Percentiles rank a stretch among this genome's conserved stretches.
These are phyloP conservation scores for Pichia sp. DNA, from an alignment of 1,139 yeast genomes.

Conservation along the genomic window DNA sequence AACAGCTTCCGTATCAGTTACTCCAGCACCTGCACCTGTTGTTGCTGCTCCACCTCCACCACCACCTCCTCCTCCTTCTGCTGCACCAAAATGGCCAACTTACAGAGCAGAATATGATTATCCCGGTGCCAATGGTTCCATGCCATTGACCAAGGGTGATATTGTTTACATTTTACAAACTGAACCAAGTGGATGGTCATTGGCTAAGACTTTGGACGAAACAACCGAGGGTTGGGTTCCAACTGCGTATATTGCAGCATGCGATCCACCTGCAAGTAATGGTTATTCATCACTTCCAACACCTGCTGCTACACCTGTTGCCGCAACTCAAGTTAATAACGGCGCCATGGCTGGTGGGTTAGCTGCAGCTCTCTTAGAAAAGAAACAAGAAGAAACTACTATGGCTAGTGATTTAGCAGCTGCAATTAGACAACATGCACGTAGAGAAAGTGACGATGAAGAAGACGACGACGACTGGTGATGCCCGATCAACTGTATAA, in stretches of 20 bases:
- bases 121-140: constrained; percentile 80
- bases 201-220: constrained; percentile 77
- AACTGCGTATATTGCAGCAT: constrained; percentile 78
- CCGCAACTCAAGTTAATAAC: constrained; percentile 19
- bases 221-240: constrained; percentile 97
- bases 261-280: constrained; percentile 42
- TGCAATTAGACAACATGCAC: constrained; percentile 83
- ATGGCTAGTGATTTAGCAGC: constrained; percentile 89
- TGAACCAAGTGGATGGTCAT: constrained; percentile 89
- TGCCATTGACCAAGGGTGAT: constrained; percentile 75
- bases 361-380: constrained; percentile 72
- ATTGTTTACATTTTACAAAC: constrained; percentile 67
- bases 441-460: constrained; percentile 68
- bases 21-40: constrained; percentile 12
- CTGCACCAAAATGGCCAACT: constrained; percentile 68
- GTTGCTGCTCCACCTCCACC: constrained; percentile 43
- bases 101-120: constrained; percentile 88
- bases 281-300: constrained; percentile 29
- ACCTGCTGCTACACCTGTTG: constrained; percentile 16
- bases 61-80: constrained; percentile 67
- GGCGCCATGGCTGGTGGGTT: constrained; percentile 57
- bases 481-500: too few species aligned
- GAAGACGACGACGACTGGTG: constrained; percentile 74
- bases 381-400: constrained; percentile 59
- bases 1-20: neutral